phyloP scores from a whole-genome alignment of 2,329 filamentous ascomycete genomes.

The Sarocladium strictum region DNA sequence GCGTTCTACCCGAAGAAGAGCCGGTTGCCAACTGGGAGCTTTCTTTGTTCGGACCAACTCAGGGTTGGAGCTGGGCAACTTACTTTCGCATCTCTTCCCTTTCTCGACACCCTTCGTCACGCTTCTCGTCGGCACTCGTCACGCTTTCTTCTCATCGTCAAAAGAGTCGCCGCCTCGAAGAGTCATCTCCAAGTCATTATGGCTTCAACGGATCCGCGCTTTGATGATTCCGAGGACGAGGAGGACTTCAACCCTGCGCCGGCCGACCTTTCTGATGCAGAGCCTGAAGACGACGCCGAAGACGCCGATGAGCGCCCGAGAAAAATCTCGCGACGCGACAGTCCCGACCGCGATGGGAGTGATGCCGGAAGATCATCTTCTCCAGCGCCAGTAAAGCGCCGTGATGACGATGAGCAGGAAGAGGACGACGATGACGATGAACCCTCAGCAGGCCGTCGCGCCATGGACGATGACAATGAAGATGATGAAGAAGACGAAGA shows the following conservation, averaged over 20 bases:
- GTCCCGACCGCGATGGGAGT: conserved; percentile 25
- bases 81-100: background rate
- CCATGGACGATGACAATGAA: conserved; percentile 35
- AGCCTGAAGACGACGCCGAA: conserved; percentile 33
- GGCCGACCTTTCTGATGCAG: conserved; percentile 63
- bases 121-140: background rate
- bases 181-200: conserved; percentile 26
- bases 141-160: background rate
- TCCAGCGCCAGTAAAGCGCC: conserved; percentile 16
- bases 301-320: conserved; percentile 32
- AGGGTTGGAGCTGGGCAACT: background rate
- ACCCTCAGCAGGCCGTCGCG: conserved; percentile 27
- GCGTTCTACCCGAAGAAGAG: background rate
- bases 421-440: conserved; percentile 28
- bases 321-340: conserved; percentile 4
- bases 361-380: conserved; percentile 33
- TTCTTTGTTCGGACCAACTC: conserved; percentile 2
- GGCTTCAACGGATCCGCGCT: conserved; percentile 42
- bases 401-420: conserved; percentile 26
- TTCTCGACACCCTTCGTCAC: background rate
- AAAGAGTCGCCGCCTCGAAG: background rate
- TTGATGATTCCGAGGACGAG: conserved; percentile 67
- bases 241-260: conserved; percentile 84
- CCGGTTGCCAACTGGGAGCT: conserved; percentile 9
- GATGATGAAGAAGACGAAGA: conserved; percentile 47